These are phyloP conservation scores for Aureobasidium namibiae DNA, from an alignment of 2,329 filamentous ascomycete species.

Conservation along the genomic window DNA sequence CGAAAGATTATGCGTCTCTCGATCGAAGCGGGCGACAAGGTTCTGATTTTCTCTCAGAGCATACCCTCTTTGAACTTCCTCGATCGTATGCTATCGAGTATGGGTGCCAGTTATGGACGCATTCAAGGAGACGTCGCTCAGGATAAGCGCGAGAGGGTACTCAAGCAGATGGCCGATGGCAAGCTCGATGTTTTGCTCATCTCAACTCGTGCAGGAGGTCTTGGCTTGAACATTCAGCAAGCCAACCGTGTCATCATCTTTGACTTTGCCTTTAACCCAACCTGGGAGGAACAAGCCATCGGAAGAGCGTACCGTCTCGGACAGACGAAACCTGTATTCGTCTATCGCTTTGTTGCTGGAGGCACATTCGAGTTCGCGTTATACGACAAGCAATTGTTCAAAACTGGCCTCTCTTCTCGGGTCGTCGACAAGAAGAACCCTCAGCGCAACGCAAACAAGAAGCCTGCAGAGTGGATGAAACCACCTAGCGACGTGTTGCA, in stretches of 20 bases:
- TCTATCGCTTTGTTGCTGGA: constrained; percentile 71
- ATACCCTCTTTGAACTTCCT: constrained; percentile 63
- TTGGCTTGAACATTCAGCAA: constrained; percentile 74
- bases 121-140: constrained; percentile 61
- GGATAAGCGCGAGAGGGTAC: constrained; percentile 49
- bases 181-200: constrained; percentile 59
- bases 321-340: constrained; percentile 70
- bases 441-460: constrained; percentile 54
- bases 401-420: constrained; percentile 67
- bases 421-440: constrained; percentile 80
- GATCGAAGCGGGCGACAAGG: constrained; percentile 56
- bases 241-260: constrained; percentile 84
- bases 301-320: constrained; percentile 80
- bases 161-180: constrained; percentile 62
- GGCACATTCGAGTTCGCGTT: constrained; percentile 73
- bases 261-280: constrained; percentile 74
- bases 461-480: constrained; percentile 47
- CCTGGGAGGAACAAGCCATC: constrained; percentile 76
- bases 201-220: constrained; percentile 72
- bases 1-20: constrained; percentile 61
- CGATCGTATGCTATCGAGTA: constrained; percentile 44
- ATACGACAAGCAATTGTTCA: constrained; percentile 70
- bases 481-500: constrained; percentile 46
- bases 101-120: constrained; percentile 42
- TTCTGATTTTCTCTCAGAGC: constrained; percentile 73